These are phyloP conservation scores for Aspergillus pseudoterreus DNA, from an alignment of 2,329 filamentous ascomycete genomes.

Conservation along the genomic window DNA sequence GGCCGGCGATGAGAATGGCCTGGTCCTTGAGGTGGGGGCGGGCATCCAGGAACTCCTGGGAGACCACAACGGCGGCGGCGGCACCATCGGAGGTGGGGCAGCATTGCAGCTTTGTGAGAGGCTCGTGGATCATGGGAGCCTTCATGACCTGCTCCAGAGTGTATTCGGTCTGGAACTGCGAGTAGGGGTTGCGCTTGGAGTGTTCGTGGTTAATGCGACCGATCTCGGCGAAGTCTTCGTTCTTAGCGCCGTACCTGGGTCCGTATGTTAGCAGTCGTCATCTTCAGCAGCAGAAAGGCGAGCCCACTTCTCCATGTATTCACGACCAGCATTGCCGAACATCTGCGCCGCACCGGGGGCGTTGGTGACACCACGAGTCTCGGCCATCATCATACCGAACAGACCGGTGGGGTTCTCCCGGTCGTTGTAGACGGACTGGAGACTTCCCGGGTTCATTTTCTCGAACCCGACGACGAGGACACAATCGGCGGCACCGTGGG, in stretches of 20 bases:
- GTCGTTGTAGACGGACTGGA: constrained; percentile 82
- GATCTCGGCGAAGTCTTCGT: constrained; percentile 91
- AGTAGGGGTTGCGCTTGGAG: constrained; percentile 89
- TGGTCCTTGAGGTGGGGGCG: constrained; percentile 76
- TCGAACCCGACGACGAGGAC: constrained; percentile 92
- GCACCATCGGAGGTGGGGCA: constrained; percentile 93
- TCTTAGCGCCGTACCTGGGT: constrained; percentile 70
- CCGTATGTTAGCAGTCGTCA: not conserved
- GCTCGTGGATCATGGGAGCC: constrained; percentile 73
- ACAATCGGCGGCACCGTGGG: constrained; percentile 78
- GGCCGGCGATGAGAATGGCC: constrained; percentile 85
- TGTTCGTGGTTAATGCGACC: constrained; percentile 89
- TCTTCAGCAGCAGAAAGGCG: not conserved
- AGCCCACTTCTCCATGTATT: constrained; percentile 87
- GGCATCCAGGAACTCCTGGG: constrained; percentile 80
- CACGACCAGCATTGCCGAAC: constrained; percentile 89
- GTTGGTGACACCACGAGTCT: constrained; percentile 75
- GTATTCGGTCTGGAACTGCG: constrained; percentile 94
- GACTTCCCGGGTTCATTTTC: constrained; percentile 93
- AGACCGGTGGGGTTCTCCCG: constrained; percentile 74
- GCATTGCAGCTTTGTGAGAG: constrained; percentile 96
- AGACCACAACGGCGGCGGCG: constrained; percentile 84
- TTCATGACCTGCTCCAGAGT: constrained; percentile 76
- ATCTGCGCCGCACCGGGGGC: constrained; percentile 85
- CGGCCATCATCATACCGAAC: constrained; percentile 72